A percentile compares a stretch with the other conserved stretches of the same genome.
phyloP scores from a whole-genome alignment of 1,139 yeast species.

The Suhomyces bolitotheri region DNA sequence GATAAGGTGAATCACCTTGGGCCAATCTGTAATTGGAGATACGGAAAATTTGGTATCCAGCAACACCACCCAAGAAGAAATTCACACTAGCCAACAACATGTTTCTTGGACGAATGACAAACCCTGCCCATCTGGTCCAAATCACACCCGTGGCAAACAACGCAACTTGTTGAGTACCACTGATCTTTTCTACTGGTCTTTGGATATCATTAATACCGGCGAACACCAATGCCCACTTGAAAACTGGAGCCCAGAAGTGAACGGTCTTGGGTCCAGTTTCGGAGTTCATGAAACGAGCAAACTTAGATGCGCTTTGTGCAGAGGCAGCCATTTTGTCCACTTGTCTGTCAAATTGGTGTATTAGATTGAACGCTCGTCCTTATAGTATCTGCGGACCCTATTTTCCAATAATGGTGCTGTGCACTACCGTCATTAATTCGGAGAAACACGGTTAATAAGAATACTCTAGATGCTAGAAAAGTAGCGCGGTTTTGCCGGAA shows the following conservation, averaged over 20 bases:
- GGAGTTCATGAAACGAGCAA: constrained; percentile 71
- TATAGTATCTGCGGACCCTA: constrained; percentile 1
- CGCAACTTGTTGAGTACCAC: constrained; percentile 91
- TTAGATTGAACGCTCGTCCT: not conserved
- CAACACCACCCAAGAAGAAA: constrained; percentile 89
- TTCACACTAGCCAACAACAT: constrained; percentile 87
- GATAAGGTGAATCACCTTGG: constrained; percentile 49
- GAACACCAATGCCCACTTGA: constrained; percentile 82
- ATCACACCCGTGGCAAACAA: constrained; percentile 88
- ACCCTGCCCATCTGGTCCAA: constrained; percentile 97
- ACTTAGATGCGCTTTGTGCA: constrained; percentile 55
- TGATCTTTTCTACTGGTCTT: constrained; percentile 88
- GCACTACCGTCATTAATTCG: too few species aligned
- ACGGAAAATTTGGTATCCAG: constrained; percentile 79
- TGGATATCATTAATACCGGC: constrained; percentile 87
- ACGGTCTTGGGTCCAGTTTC: constrained; percentile 95
- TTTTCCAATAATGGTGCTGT: too few species aligned
- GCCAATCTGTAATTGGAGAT: constrained; percentile 61
- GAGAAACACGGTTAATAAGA: too few species aligned
- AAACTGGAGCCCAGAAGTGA: constrained; percentile 83
- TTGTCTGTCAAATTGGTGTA: not conserved
- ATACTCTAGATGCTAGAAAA: too few species aligned
- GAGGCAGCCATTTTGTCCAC: constrained; percentile 39
- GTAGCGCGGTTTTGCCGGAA: too few species aligned
- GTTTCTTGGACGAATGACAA: constrained; percentile 89